Percentiles rank a stretch among this genome's conserved stretches.
These are phyloP conservation scores for Teunomyces panamensis DNA, from an alignment of 805 yeast species.

Conservation along the genomic window DNA sequence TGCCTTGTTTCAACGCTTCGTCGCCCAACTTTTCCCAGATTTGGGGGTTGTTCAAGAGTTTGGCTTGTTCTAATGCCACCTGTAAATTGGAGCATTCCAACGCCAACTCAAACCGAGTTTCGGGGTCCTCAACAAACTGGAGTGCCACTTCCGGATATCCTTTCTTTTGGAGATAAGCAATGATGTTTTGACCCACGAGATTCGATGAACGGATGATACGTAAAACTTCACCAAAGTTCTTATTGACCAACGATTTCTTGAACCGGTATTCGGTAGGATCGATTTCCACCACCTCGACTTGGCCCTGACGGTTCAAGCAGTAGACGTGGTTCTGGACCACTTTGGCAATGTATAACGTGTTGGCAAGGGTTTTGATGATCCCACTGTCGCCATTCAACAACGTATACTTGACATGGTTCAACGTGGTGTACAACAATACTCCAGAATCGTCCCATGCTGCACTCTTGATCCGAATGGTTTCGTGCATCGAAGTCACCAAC, in stretches of 20 bases:
- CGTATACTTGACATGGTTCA: conserved; percentile 93
- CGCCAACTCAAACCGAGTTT: conserved; percentile 92
- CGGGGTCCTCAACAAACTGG: conserved; percentile 95
- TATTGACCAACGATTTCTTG: conserved; percentile 87
- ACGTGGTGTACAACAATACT: conserved; percentile 87
- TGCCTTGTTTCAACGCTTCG: conserved; percentile 90
- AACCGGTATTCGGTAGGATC: conserved; percentile 98
- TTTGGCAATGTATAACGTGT: conserved; percentile 77
- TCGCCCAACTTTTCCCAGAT: conserved; percentile 81
- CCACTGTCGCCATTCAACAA: conserved; percentile 94
- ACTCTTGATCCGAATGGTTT: conserved; percentile 92
- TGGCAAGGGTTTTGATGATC: conserved; percentile 86
- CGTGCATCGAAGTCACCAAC: conserved; percentile 81
- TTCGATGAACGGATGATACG: conserved; percentile 85
- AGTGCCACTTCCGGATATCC: conserved; percentile 98
- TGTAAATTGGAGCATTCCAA: conserved; percentile 86
- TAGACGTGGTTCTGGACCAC: conserved; percentile 70
- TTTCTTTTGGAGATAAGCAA: conserved; percentile 88
- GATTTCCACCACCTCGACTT: conserved; percentile 70
- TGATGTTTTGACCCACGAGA: conserved; percentile 95
- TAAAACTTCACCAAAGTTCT: conserved; percentile 87
- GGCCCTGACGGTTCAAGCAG: conserved; percentile 82
- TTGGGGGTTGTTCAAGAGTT: conserved; percentile 59
- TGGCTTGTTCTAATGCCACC: conserved; percentile 88
- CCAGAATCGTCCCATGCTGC: conserved; percentile 97